Conservation (phyloP, 1,139 yeast species). For the Blastobotrys apis region DNA sequence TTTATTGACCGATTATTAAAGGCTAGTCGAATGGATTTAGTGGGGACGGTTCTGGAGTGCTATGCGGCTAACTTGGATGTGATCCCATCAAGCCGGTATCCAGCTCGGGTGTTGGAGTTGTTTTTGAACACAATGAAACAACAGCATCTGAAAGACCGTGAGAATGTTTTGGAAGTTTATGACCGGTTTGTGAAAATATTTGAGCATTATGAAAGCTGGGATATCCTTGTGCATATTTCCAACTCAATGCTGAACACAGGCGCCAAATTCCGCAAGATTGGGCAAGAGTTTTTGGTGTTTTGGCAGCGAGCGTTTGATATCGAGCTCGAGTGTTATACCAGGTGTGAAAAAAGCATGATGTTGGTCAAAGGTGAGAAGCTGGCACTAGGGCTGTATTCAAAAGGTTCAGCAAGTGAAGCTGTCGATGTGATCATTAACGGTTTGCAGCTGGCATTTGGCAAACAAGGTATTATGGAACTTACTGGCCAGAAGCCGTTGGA, state of each 20-base stretch:
- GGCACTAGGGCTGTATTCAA: slow-evolving; percentile 15
- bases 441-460: slow-evolving; percentile 10
- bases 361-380: slow-evolving; percentile 18
- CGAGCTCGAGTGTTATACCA: slow-evolving; percentile 16
- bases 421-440: slow-evolving; percentile 10
- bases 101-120: slow-evolving; percentile 14
- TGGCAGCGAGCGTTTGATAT: slow-evolving; percentile 21
- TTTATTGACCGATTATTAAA: slow-evolving; percentile 1
- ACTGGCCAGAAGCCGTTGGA: neutral
- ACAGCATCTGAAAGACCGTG: neutral
- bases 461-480: slow-evolving; percentile 1
- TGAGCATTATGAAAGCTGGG: slow-evolving; percentile 10
- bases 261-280: slow-evolving; percentile 13
- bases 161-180: neutral
- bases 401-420: slow-evolving; percentile 10
- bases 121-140: slow-evolving; percentile 1
- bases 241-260: slow-evolving; percentile 22
- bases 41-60: slow-evolving; percentile 1
- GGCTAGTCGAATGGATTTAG: neutral
- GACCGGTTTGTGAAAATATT: slow-evolving; percentile 7
- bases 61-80: slow-evolving; percentile 4
- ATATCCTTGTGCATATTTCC: slow-evolving; percentile 19
- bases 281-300: slow-evolving; percentile 15
- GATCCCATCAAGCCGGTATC: slow-evolving; percentile 9
- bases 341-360: slow-evolving; percentile 10